These are phyloP conservation scores for Tanacetum coccineum DNA, from an alignment of 129 eudicot genomes.

Conservation along the genomic window DNA sequence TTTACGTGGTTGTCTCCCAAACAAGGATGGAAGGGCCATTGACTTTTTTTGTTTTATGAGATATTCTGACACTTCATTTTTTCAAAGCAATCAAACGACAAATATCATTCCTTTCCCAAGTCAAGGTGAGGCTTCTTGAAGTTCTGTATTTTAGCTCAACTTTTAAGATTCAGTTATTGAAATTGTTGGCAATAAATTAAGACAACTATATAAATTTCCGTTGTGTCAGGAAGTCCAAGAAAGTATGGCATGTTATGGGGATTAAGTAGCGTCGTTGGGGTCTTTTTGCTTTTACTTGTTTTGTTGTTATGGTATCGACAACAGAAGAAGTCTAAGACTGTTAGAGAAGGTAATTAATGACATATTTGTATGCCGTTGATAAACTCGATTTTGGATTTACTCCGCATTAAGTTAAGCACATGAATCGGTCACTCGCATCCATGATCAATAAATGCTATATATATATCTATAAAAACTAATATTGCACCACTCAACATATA, in stretches of 20 bases:
- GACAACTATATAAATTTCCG: background rate
- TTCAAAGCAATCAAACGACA: constrained; percentile 26
- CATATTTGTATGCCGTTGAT: no score
- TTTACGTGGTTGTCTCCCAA: constrained; percentile 44
- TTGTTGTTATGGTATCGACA: constrained; percentile 27
- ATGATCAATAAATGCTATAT: no score
- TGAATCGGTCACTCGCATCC: no score
- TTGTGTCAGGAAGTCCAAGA: constrained; percentile 41
- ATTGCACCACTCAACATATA: no score
- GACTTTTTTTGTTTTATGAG: constrained; percentile 51
- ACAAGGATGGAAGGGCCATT: constrained; percentile 43
- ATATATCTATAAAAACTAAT: no score
- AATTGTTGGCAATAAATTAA: background rate
- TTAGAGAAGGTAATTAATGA: no score
- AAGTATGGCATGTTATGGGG: constrained; percentile 25
- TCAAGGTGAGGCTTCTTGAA: constrained; percentile 31
- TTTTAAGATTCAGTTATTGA: no score
- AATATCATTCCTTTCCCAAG: constrained; percentile 35
- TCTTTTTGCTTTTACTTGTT: constrained; percentile 30
- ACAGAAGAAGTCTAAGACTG: constrained; percentile 17
- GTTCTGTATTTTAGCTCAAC: no score
- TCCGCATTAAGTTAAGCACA: no score
- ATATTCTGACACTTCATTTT: constrained; percentile 45
- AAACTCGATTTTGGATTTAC: no score
- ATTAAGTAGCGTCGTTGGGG: constrained; percentile 36